Conservation (phyloP, 1,284 basidiomycete species). For the Spongiforma sp. region DNA sequence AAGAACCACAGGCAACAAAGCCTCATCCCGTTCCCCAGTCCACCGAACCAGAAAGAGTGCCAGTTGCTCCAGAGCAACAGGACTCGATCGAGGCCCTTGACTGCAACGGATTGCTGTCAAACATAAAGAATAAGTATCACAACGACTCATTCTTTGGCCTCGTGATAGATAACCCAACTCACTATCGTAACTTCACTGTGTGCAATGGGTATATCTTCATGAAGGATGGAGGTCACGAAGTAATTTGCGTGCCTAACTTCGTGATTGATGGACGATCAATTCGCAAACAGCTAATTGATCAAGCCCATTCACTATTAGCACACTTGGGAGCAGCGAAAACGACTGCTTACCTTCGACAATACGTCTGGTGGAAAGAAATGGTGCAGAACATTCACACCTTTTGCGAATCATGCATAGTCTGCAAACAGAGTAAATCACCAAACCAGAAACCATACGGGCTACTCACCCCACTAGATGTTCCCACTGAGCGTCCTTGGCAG, state of each 20-base stretch:
- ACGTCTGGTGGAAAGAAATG: background rate
- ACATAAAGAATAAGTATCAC: conserved; percentile 18
- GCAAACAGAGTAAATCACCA: background rate
- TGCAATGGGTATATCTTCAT: conserved; percentile 32
- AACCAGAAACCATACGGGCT: background rate
- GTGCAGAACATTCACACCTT: background rate
- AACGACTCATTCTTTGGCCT: conserved; percentile 32
- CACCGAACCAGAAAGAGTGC: too few species aligned
- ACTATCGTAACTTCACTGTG: conserved; percentile 33
- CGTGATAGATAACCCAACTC: conserved; percentile 25
- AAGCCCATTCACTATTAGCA: background rate
- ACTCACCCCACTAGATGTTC: background rate
- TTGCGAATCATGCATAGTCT: background rate
- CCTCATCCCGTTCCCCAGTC: too few species aligned
- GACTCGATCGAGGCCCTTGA: too few species aligned
- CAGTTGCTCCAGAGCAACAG: too few species aligned
- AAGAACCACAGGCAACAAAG: background rate
- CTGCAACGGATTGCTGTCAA: background rate
- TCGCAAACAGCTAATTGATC: background rate
- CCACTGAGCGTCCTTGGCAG: background rate
- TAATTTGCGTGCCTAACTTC: background rate
- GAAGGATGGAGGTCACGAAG: background rate
- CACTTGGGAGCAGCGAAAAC: background rate
- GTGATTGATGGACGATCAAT: background rate
- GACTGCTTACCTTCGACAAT: background rate